Percentiles rank a stretch among this genome's conserved stretches.
These are phyloP conservation scores for Rosa chinensis DNA, from an alignment of 306 rosid genomes.

Conservation along the genomic window DNA sequence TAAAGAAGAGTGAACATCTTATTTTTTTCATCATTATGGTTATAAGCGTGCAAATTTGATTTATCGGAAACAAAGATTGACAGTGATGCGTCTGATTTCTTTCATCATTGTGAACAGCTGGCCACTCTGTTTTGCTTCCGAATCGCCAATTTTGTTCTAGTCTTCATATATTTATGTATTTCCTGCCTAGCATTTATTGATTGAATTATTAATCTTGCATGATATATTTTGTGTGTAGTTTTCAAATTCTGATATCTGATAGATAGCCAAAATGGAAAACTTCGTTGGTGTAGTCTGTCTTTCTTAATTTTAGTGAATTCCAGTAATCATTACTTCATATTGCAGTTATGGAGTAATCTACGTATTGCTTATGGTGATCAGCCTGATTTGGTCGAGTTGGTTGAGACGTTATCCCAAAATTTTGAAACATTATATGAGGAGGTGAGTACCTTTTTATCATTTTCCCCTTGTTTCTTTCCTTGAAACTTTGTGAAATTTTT, in stretches of 20 bases:
- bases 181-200: neutral
- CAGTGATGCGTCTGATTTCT: neutral
- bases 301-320: neutral
- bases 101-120: neutral
- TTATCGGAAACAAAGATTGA: neutral
- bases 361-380: constrained; percentile 85
- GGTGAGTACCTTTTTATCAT: constrained; percentile 47
- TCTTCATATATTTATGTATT: neutral
- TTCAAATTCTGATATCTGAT: neutral
- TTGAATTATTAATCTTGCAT: neutral
- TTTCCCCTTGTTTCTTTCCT: constrained; percentile 1
- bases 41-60: neutral
- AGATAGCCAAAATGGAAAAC: neutral
- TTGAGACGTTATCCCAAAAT: constrained; percentile 68
- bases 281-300: neutral
- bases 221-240: neutral
- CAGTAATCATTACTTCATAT: constrained; percentile 27
- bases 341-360: constrained; percentile 91
- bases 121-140: neutral
- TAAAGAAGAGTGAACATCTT: neutral
- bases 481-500: neutral
- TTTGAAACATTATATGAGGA: constrained; percentile 75
- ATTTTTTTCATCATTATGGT: neutral
- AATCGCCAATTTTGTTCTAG: neutral
- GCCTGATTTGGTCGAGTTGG: constrained; percentile 83